Conservation (phyloP, 441 rosid species). For the Arabidopsis lyrata region DNA sequence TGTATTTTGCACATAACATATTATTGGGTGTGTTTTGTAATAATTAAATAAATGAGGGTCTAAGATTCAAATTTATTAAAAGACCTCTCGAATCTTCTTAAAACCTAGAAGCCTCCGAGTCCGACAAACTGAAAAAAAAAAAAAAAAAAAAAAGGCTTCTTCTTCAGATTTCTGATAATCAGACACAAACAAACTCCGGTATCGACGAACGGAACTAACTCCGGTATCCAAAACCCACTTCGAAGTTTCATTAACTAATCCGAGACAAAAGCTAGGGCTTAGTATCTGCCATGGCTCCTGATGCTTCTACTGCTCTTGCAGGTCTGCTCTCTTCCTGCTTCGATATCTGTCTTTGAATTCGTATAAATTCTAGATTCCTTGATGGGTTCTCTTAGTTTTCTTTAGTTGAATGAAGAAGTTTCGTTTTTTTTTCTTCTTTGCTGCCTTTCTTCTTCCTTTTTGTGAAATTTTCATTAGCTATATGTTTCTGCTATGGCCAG, state of each 20-base stretch:
- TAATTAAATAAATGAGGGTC: slow-evolving; percentile 8
- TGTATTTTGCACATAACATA: background rate
- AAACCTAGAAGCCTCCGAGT: slow-evolving; percentile 30
- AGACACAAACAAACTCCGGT: slow-evolving; percentile 37
- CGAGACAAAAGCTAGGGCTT: background rate
- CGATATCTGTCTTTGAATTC: slow-evolving; percentile 3
- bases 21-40: slow-evolving; percentile 16
- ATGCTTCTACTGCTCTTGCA: slow-evolving; percentile 74
- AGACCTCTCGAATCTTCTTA: slow-evolving; percentile 42
- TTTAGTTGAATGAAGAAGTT: slow-evolving; percentile 4
- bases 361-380: slow-evolving; percentile 5
- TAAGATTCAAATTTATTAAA: no score
- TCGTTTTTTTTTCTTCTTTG: slow-evolving; percentile 2
- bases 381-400: slow-evolving; percentile 9
- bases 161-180: slow-evolving; percentile 32
- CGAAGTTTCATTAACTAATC: slow-evolving; percentile 9
- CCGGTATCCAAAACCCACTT: slow-evolving; percentile 9
- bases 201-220: slow-evolving; percentile 21
- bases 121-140: no score
- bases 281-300: slow-evolving; percentile 60
- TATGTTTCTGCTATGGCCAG: background rate
- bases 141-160: no score
- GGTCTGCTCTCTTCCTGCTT: slow-evolving; percentile 48
- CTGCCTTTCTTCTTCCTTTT: background rate
- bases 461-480: background rate